A percentile compares a stretch with the other conserved stretches of the same genome.
These are phyloP conservation scores for Aspergillus novoparasiticus DNA, from an alignment of 2,329 filamentous ascomycete species.

Conservation along the genomic window DNA sequence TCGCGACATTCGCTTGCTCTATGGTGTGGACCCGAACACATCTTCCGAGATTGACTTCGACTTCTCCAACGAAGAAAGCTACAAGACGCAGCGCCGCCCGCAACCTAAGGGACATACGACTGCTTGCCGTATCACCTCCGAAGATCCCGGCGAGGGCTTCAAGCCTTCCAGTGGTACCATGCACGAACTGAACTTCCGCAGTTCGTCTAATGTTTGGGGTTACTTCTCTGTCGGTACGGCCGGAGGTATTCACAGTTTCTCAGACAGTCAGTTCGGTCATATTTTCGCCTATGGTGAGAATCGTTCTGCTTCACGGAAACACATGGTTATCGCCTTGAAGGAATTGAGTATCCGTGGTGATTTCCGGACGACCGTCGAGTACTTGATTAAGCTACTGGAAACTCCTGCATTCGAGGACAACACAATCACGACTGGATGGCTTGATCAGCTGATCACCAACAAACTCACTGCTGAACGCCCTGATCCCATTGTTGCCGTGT, in stretches of 20 bases:
- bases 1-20: constrained; percentile 91
- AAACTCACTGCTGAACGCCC: constrained; percentile 95
- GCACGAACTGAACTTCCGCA: constrained; percentile 98
- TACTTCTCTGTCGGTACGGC: constrained; percentile 98
- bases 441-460: constrained; percentile 97
- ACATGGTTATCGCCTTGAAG: constrained; percentile 98
- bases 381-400: constrained; percentile 97
- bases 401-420: constrained; percentile 98
- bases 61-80: constrained; percentile 83
- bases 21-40: constrained; percentile 90
- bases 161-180: constrained; percentile 99
- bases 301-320: constrained; percentile 91
- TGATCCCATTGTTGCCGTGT: constrained; percentile 88
- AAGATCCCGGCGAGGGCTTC: constrained; percentile 98
- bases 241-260: constrained; percentile 98
- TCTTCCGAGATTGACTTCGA: constrained; percentile 91
- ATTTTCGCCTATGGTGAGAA: constrained; percentile 99
- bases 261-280: constrained; percentile 97
- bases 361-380: constrained; percentile 97
- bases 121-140: constrained; percentile 97
- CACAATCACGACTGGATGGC: constrained; percentile 98
- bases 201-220: constrained; percentile 98
- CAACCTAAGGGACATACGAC: constrained; percentile 96
- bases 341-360: constrained; percentile 99
- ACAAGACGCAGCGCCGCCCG: constrained; percentile 82